Evolutionary conservation across 2,329 filamentous ascomycete genomes (phyloP).

Genomic region (Colletotrichum sp.): DNA sequence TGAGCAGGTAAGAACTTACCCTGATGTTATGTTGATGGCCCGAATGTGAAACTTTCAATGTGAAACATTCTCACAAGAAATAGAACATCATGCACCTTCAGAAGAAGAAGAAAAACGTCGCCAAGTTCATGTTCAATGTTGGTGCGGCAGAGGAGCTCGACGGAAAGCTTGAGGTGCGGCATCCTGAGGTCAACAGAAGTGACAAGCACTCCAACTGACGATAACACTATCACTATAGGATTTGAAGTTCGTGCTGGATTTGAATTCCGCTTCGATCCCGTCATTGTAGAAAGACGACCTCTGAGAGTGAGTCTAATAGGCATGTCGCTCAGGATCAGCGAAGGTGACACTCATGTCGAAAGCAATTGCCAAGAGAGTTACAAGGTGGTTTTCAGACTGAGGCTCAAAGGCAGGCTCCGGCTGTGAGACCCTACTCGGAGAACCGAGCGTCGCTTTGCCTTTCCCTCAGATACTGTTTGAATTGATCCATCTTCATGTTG

Average conservation of each 20-base stretch:
- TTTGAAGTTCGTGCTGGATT: background rate
- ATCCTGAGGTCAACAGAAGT: background rate
- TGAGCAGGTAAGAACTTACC: background rate
- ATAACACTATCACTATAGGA: fast-evolving
- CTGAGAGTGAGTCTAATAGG: background rate
- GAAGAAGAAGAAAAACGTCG: fast-evolving
- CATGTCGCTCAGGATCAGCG: too few species aligned
- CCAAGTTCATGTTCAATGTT: background rate
- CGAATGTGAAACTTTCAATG: too few species aligned
- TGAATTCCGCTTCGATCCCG: fast-evolving
- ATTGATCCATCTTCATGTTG: background rate
- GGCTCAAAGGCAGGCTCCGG: fast-evolving
- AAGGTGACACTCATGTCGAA: too few species aligned
- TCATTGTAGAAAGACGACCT: fast-evolving
- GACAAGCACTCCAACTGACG: background rate
- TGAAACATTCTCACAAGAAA: too few species aligned
- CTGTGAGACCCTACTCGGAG: fast-evolving
- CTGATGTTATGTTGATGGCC: too few species aligned
- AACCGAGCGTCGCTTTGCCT: fast-evolving
- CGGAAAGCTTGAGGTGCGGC: background rate
- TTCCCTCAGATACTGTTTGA: background rate
- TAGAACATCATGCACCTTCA: background rate
- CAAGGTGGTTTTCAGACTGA: fast-evolving
- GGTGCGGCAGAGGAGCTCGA: fast-evolving
- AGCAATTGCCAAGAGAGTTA: too few species aligned